Evolutionary conservation across 2,329 filamentous ascomycete species (phyloP), one percentile per base, ranked within the genome.

Genomic region (Emydomyces testavorans): DNA sequence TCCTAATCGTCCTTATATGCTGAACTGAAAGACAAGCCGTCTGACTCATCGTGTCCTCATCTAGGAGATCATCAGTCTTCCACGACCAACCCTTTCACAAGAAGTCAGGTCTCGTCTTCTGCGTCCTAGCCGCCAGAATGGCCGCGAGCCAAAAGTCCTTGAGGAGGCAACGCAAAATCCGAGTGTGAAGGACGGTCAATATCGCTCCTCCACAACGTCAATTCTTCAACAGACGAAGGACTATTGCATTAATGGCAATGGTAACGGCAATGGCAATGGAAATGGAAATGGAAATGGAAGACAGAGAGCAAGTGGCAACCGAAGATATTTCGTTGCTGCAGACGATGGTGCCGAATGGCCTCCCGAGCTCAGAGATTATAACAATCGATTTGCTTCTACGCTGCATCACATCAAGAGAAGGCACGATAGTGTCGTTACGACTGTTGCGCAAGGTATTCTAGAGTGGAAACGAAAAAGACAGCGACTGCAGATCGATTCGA

Each of bases 401-500:
- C 74, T 98, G 38, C 84, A 96, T 64, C 83, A 83, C 58, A 96
- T 98, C 71, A 98, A 98, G 74, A 76, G 89, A 65, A 77, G 92
- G 61, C 92, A 98, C 69, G 92, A 98, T 66, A 82, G 90, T 59
- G 92, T 98, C 53, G 92, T 98, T 41, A 98, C 92, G 15, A 98
- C 92, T 6, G 92, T 98, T 68, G 92, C 92, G 4, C 90, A 98
- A 68, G 92, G 92, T 51, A 95, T 98, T 56, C 77, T 96, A 50
- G 92, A 98, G 70, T 98, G 94, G 75, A 98, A 98, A 72, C 85
- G 90, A 48, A 90, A 84, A 64, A 80, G 88, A 53, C 92, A 98
- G 74, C 81, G 92, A 46, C 92, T 96, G 83, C 92, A 96, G 64
- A 98, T 98, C 61, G 92, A 96, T 69, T 83, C 89, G 64, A 93